Evolutionary conservation across 2,329 filamentous ascomycete genomes (phyloP).

Genomic region (Cryphonectria parasitica): DNA sequence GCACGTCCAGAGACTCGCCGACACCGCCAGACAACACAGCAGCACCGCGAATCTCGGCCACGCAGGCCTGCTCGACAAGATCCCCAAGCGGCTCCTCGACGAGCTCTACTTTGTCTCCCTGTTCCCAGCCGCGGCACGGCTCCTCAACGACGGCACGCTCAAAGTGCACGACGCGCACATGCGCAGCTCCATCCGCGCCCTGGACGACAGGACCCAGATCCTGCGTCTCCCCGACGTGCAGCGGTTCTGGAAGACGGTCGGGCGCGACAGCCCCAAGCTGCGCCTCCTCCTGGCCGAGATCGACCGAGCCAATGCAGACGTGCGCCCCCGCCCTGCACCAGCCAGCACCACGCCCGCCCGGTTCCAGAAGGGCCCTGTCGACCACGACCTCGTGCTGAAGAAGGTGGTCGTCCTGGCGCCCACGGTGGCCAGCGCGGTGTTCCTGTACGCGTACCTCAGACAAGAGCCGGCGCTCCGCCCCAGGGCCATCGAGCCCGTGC

Average conservation of each 20-base stretch:
- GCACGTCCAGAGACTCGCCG: conserved; percentile 1
- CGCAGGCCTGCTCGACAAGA: background rate
- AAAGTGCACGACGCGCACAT: background rate
- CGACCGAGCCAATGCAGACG: conserved; percentile 1
- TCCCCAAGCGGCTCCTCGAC: background rate
- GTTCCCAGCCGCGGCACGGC: conserved; percentile 13
- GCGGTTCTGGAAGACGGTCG: background rate
- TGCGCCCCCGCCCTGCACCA: background rate
- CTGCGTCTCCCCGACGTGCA: background rate
- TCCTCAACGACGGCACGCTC: conserved; percentile 7
- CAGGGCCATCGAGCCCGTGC: background rate
- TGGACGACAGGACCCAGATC: conserved; percentile 1
- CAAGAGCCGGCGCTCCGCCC: background rate
- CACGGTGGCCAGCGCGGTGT: conserved; percentile 13
- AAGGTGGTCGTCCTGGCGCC: conserved; percentile 26
- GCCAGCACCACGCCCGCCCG: background rate
- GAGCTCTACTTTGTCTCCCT: conserved; percentile 20
- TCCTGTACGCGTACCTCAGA: conserved; percentile 15
- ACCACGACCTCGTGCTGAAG: background rate
- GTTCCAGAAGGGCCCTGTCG: background rate
- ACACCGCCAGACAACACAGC: background rate
- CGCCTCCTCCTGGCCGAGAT: conserved; percentile 15
- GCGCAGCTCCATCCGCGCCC: background rate
- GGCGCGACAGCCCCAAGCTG: conserved; percentile 16
- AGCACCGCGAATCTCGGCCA: background rate